A percentile compares a stretch with the other conserved stretches of the same genome.
Conservation (phyloP, 2,329 filamentous ascomycete species). For the Colletotrichum sp. region DNA sequence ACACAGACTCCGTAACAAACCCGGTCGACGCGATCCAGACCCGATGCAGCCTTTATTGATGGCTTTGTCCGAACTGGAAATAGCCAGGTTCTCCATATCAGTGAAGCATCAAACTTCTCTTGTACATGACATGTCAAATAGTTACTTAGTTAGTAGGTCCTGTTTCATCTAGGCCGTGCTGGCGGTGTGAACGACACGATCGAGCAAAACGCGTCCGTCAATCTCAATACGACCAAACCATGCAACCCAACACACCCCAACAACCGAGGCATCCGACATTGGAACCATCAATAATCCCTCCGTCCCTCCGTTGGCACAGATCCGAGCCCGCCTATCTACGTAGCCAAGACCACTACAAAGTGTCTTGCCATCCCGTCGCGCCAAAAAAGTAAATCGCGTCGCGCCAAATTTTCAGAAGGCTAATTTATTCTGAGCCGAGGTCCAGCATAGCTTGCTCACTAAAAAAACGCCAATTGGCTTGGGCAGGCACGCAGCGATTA, state of each 20-base stretch:
- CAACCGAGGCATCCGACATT: background rate
- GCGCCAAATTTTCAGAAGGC: background rate
- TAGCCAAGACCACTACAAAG: background rate
- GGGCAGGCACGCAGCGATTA: background rate
- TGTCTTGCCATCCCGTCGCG: background rate
- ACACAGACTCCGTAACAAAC: background rate
- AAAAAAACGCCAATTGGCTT: background rate
- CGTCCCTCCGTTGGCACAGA: background rate
- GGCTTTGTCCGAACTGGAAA: background rate
- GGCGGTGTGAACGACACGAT: background rate
- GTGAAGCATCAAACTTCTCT: no score
- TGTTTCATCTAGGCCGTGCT: background rate
- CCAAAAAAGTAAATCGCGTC: background rate
- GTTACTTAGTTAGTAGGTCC: background rate
- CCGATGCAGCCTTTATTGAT: background rate
- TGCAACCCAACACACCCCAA: background rate
- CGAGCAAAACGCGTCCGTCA: background rate
- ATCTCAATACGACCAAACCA: background rate
- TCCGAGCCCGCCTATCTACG: background rate
- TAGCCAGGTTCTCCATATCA: background rate
- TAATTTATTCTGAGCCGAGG: constrained; percentile 13
- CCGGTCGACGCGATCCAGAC: background rate
- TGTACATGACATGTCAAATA: no score
- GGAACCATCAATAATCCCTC: background rate
- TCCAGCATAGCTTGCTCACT: background rate